phyloP scores from a whole-genome alignment of 2,329 filamentous ascomycete genomes.

The Aspergillus sp. region DNA sequence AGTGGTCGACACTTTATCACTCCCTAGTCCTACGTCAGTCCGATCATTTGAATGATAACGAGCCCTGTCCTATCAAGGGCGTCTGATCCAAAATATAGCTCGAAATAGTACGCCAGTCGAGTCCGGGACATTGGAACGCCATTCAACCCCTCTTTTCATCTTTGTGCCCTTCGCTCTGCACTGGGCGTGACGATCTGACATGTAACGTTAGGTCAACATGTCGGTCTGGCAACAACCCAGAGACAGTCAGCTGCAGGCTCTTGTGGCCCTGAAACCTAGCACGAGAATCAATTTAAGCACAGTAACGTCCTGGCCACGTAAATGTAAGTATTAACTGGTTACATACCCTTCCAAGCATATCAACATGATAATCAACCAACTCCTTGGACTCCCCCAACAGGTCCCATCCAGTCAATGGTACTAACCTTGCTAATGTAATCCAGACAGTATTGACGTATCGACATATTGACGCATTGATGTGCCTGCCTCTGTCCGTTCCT shows the following conservation, averaged over 20 bases:
- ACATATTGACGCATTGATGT: too few species aligned
- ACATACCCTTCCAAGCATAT: not conserved
- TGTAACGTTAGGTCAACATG: not conserved
- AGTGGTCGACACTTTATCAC: too few species aligned
- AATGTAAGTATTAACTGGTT: not conserved
- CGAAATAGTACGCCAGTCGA: too few species aligned
- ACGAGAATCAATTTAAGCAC: not conserved
- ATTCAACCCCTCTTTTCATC: not conserved
- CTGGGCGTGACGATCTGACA: not conserved
- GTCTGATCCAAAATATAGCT: too few species aligned
- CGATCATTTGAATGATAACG: too few species aligned
- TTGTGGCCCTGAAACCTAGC: not conserved
- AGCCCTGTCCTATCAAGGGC: too few species aligned
- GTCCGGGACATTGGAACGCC: not conserved
- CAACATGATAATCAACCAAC: not conserved
- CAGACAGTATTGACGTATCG: not conserved
- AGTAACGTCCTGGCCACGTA: not conserved
- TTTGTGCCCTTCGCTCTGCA: not conserved
- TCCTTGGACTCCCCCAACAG: not conserved
- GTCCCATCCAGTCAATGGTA: not conserved
- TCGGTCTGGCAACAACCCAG: not conserved
- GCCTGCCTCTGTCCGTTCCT: not conserved
- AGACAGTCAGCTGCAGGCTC: not conserved
- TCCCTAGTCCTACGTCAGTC: too few species aligned
- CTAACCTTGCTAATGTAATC: not conserved